These are phyloP conservation scores for Candida sanyaensis DNA, from an alignment of 1,139 yeast species.

Conservation along the genomic window DNA sequence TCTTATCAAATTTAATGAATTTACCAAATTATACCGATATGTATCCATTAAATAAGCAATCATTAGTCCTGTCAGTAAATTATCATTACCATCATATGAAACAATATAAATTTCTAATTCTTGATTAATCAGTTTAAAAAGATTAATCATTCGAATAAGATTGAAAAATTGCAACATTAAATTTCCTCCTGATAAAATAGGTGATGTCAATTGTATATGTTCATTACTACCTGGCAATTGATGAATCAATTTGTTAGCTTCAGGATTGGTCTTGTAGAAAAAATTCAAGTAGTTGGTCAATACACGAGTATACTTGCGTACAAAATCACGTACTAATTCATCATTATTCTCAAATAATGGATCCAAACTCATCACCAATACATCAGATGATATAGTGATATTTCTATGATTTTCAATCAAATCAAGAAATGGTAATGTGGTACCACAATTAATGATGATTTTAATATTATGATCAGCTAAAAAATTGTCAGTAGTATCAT, in stretches of 20 bases:
- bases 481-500: constrained; percentile 13
- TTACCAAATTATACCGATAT: constrained; percentile 37
- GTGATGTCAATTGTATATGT: constrained; percentile 31
- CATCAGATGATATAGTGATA: constrained; percentile 36
- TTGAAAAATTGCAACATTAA: constrained; percentile 41
- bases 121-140: constrained; percentile 35
- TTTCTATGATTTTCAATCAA: constrained; percentile 22
- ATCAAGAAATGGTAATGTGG: constrained; percentile 33
- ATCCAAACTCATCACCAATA: constrained; percentile 41
- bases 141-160: constrained; percentile 37
- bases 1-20: constrained; percentile 24
- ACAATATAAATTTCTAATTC: constrained; percentile 38
- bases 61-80: constrained; percentile 35
- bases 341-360: constrained; percentile 29
- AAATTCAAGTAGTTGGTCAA: constrained; percentile 42
- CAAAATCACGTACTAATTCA: constrained; percentile 26
- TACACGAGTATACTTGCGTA: constrained; percentile 31
- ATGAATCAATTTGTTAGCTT: constrained; percentile 29
- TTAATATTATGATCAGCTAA: constrained; percentile 32
- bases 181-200: constrained; percentile 40
- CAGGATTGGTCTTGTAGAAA: constrained; percentile 38
- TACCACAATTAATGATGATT: constrained; percentile 43
- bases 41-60: constrained; percentile 46
- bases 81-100: constrained; percentile 31
- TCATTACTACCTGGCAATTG: constrained; percentile 30